Evolutionary conservation across 164 flowering plant species (phyloP).

Genomic region (Taxillus chinensis): DNA sequence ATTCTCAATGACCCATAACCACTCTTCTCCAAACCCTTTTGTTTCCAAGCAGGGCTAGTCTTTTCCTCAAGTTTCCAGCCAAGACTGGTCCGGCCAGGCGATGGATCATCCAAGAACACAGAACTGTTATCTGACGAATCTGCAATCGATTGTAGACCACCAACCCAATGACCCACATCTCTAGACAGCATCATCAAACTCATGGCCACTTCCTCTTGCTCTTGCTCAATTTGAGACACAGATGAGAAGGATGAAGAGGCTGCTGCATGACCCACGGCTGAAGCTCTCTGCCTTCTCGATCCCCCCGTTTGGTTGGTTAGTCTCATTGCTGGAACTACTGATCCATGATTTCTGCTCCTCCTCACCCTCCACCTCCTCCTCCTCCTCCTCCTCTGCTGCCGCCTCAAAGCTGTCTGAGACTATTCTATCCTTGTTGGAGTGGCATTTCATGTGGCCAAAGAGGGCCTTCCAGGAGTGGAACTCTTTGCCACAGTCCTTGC

Average conservation of each 20-base stretch:
- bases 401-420: constrained; percentile 3
- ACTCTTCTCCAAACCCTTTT: constrained; percentile 2
- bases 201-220: constrained; percentile 54
- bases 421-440: constrained; percentile 23
- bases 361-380: not conserved
- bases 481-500: constrained; percentile 39
- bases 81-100: not conserved
- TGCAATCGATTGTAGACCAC: constrained; percentile 16
- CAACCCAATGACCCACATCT: constrained; percentile 23
- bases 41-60: not conserved
- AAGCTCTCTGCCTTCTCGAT: constrained; percentile 23
- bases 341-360: constrained; percentile 22
- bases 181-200: constrained; percentile 55
- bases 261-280: constrained; percentile 5
- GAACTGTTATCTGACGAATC: constrained; percentile 30
- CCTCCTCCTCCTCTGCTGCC: not conserved
- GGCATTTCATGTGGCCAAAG: constrained; percentile 50
- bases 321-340: constrained; percentile 30
- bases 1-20: constrained; percentile 7
- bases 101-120: constrained; percentile 9
- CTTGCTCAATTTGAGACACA: constrained; percentile 39
- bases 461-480: constrained; percentile 42
- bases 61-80: not conserved
- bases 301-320: constrained; percentile 16
- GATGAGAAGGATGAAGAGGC: constrained; percentile 26